A percentile compares a stretch with the other conserved stretches of the same genome.
Conservation (phyloP, 768 basidiomycete genomes). For the Agaricus blazei region DNA sequence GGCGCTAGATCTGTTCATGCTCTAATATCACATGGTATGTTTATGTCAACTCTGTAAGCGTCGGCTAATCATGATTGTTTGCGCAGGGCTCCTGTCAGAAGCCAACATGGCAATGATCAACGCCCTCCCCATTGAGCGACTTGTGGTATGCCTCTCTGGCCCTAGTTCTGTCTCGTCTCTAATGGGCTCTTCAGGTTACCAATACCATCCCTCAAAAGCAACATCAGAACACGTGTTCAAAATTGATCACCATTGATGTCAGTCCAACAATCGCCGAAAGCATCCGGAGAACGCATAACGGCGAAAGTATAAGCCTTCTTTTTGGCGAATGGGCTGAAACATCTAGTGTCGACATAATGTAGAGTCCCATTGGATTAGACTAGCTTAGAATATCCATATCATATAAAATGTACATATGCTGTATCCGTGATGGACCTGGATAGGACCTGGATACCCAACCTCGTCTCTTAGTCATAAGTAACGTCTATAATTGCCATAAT, state of each 20-base stretch:
- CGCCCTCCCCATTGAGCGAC: conserved; percentile 70
- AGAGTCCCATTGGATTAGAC: not conserved
- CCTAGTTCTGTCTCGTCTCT: conserved; percentile 6
- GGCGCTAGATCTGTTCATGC: conserved; percentile 87
- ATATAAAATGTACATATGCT: not conserved
- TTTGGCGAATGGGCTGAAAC: conserved; percentile 80
- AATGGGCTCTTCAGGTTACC: conserved; percentile 57
- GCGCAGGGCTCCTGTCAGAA: conserved; percentile 73
- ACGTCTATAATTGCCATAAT: no score
- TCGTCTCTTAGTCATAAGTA: not conserved
- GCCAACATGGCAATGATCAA: conserved; percentile 63
- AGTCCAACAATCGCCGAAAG: conserved; percentile 92
- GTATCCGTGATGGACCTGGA: not conserved
- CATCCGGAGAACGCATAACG: conserved; percentile 91
- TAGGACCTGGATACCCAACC: no score
- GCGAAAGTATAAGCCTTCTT: conserved; percentile 85
- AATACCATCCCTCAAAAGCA: conserved; percentile 89
- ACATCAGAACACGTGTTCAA: conserved; percentile 57
- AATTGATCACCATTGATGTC: conserved; percentile 87
- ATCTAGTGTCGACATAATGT: conserved; percentile 34
- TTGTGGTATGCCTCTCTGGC: conserved; percentile 60
- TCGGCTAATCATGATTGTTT: conserved; percentile 1
- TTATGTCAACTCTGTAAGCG: conserved; percentile 8
- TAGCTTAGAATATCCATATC: not conserved
- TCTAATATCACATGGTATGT: conserved; percentile 84